Conservation (phyloP, 208 protist species). For the Jaenimonas drosophilae region DNA sequence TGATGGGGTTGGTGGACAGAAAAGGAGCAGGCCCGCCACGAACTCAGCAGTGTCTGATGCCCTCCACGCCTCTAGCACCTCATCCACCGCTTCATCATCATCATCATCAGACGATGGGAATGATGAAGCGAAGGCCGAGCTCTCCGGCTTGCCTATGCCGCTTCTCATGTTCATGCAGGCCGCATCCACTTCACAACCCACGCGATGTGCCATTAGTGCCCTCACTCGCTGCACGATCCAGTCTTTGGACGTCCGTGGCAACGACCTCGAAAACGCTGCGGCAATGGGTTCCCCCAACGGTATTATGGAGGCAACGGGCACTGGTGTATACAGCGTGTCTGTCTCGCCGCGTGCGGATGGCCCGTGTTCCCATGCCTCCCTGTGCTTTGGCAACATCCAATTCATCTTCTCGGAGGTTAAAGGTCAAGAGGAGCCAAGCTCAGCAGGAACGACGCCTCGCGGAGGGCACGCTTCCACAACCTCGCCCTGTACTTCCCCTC, state of each 20-base stretch:
- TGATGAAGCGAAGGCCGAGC: too few relatives aligned
- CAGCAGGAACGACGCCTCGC: too few relatives aligned
- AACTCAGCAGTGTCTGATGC: too few relatives aligned
- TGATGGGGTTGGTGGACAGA: too few relatives aligned
- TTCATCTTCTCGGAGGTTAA: constrained; percentile 41
- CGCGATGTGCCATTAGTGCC: constrained; percentile 43
- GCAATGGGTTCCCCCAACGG: constrained; percentile 1
- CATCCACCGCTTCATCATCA: too few relatives aligned
- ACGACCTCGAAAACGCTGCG: constrained; percentile 13
- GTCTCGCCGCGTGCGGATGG: constrained; percentile 46
- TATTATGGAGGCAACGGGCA: background rate
- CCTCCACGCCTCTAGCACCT: too few relatives aligned
- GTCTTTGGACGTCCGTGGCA: constrained; percentile 23
- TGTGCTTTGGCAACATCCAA: constrained; percentile 75
- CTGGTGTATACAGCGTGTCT: constrained; percentile 34
- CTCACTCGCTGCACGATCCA: constrained; percentile 51
- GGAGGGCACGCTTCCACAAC: too few relatives aligned
- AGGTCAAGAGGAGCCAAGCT: background rate
- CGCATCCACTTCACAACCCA: constrained; percentile 33
- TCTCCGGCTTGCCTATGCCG: constrained; percentile 19
- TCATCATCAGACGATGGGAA: too few relatives aligned
- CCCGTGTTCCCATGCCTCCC: constrained; percentile 27
- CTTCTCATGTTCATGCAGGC: constrained; percentile 42
- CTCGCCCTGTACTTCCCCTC: too few relatives aligned
- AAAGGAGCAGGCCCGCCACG: too few relatives aligned